Evolutionary conservation across 2,329 filamentous ascomycete species (phyloP).

Genomic region (Didymella segeticola): DNA sequence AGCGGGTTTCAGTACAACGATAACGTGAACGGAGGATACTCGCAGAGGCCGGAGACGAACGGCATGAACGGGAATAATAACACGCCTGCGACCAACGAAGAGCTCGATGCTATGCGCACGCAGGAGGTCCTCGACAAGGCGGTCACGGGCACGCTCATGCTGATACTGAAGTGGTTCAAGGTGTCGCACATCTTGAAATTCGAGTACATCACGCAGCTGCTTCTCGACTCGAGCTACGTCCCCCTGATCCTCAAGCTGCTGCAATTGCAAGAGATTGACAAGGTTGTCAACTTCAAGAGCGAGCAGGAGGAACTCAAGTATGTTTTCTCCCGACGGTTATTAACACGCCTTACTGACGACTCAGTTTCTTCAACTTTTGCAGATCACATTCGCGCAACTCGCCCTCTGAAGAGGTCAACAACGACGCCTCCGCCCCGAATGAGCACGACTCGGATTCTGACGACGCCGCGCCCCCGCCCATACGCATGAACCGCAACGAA

Average conservation of each 20-base stretch:
- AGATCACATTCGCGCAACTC: constrained; percentile 72
- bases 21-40: constrained; percentile 48
- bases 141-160: constrained; percentile 83
- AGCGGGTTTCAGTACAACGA: constrained; percentile 55
- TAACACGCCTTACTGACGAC: constrained; percentile 22
- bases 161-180: constrained; percentile 97
- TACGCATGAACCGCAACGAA: constrained; percentile 61
- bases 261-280: constrained; percentile 91
- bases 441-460: constrained; percentile 53
- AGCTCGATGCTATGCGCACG: constrained; percentile 79
- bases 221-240: constrained; percentile 94
- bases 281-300: constrained; percentile 82
- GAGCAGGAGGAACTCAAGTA: constrained; percentile 84
- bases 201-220: constrained; percentile 90
- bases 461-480: constrained; percentile 85
- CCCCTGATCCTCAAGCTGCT: constrained; percentile 92
- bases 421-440: constrained; percentile 26
- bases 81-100: constrained; percentile 61
- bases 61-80: constrained; percentile 40
- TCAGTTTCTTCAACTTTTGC: constrained; percentile 92
- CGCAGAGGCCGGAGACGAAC: constrained; percentile 40
- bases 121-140: constrained; percentile 92
- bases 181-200: constrained; percentile 94
- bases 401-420: constrained; percentile 35
- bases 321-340: constrained; percentile 30